A percentile compares a stretch with the other conserved stretches of the same genome.
These are phyloP conservation scores for Sisymbrium altissimum DNA, from an alignment of 345 rosid genomes.

Conservation along the genomic window DNA sequence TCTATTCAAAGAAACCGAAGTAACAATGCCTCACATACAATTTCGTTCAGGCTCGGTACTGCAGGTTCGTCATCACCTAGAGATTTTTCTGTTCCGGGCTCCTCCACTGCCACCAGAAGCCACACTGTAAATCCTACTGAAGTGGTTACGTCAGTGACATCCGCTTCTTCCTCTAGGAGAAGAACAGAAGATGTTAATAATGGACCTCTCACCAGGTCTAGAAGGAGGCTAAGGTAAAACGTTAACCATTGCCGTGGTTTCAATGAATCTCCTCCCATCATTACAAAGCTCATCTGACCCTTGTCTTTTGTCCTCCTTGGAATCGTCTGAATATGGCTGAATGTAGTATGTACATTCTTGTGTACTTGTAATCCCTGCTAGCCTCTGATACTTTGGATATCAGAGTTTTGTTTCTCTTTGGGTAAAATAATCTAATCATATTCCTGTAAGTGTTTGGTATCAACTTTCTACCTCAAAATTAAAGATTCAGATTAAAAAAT, in stretches of 20 bases:
- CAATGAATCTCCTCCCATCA: background rate
- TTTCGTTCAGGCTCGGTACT: conserved; percentile 11
- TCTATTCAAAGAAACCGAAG: conserved; percentile 21
- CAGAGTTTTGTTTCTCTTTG: background rate
- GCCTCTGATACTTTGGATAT: conserved; percentile 14
- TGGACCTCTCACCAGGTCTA: conserved; percentile 44
- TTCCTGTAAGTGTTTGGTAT: background rate
- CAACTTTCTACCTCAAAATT: background rate
- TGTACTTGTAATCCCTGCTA: conserved; percentile 16
- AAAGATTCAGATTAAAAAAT: background rate
- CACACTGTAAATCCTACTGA: conserved; percentile 35
- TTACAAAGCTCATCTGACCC: background rate
- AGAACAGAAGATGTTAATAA: conserved; percentile 39
- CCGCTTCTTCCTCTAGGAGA: conserved; percentile 48
- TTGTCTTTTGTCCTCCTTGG: background rate
- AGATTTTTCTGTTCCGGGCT: conserved; percentile 20
- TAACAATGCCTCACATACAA: conserved; percentile 23
- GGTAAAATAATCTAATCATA: background rate
- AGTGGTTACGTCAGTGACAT: conserved; percentile 37
- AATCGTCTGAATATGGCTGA: background rate
- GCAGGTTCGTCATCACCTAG: conserved; percentile 15
- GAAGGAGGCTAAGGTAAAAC: conserved; percentile 48
- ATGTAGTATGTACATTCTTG: conserved; percentile 19
- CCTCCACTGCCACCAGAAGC: conserved; percentile 11
- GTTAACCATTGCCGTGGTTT: background rate